phyloP scores from a whole-genome alignment of 2,329 filamentous ascomycete species.

The Geosmithia morbida region DNA sequence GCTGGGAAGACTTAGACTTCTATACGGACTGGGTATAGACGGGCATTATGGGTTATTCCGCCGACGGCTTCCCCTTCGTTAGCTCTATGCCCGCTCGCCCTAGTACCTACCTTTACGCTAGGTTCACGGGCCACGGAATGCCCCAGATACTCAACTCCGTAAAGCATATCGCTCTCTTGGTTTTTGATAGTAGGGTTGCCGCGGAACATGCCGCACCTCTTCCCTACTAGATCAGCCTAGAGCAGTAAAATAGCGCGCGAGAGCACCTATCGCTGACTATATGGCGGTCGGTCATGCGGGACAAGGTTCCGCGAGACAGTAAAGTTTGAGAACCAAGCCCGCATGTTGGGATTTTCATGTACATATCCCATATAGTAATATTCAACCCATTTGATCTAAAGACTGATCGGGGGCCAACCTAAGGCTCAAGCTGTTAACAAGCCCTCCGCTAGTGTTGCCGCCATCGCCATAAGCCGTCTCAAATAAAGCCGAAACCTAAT shows the following conservation, averaged over 20 bases:
- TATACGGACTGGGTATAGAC: conserved; percentile 23
- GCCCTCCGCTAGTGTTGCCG: background rate
- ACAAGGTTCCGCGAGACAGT: background rate
- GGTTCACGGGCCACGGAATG: conserved; percentile 38
- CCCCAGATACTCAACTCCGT: conserved; percentile 24
- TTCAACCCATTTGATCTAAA: background rate
- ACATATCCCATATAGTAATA: background rate
- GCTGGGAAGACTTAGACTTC: conserved; percentile 28
- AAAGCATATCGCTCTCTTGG: conserved; percentile 24
- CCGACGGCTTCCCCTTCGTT: conserved; percentile 24
- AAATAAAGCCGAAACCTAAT: background rate
- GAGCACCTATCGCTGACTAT: background rate
- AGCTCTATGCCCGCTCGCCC: conserved; percentile 14
- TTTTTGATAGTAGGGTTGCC: conserved; percentile 7
- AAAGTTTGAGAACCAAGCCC: background rate
- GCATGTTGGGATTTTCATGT: background rate
- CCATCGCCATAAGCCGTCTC: background rate
- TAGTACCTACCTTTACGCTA: conserved; percentile 27
- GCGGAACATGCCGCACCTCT: background rate
- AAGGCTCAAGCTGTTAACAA: background rate
- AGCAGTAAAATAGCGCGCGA: background rate
- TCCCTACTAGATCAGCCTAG: background rate
- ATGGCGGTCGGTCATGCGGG: background rate
- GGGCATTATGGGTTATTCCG: conserved; percentile 26
- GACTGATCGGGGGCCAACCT: background rate